A percentile compares a stretch with the other conserved stretches of the same genome.
These are phyloP conservation scores for Blastobotrys capitulatus DNA, from an alignment of 1,139 yeast genomes.

Conservation along the genomic window DNA sequence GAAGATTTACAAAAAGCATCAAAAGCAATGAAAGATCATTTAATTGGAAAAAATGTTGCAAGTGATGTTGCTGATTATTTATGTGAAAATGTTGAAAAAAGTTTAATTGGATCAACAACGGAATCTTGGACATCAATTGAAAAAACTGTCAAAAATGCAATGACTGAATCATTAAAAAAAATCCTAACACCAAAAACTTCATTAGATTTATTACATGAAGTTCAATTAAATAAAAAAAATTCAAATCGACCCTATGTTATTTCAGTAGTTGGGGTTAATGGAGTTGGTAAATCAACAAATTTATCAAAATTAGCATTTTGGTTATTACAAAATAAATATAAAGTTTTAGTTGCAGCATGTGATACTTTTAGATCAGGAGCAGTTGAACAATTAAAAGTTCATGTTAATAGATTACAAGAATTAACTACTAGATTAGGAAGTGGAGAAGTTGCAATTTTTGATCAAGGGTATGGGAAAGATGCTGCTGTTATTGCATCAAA, in stretches of 20 bases:
- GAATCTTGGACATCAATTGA: constrained; percentile 60
- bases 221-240: constrained; percentile 40
- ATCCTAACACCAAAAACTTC: constrained; percentile 91
- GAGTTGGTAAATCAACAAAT: constrained; percentile 96
- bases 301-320: constrained; percentile 92
- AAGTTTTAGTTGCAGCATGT: constrained; percentile 90
- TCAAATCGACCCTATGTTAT: constrained; percentile 71
- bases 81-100: constrained; percentile 53
- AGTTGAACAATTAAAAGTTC: constrained; percentile 92
- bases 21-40: constrained; percentile 42
- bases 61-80: constrained; percentile 54
- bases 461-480: constrained; percentile 96
- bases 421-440: constrained; percentile 47
- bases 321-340: constrained; percentile 83
- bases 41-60: constrained; percentile 49
- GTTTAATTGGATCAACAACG: constrained; percentile 59
- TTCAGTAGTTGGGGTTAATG: constrained; percentile 96
- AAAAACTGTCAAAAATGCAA: constrained; percentile 56
- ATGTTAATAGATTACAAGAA: constrained; percentile 74
- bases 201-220: constrained; percentile 78
- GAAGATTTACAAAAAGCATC: constrained; percentile 42
- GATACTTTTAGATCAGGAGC: constrained; percentile 98
- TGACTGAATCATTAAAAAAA: constrained; percentile 71
- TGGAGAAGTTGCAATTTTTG: constrained; percentile 73
- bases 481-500: constrained; percentile 94